A percentile compares a stretch with the other conserved stretches of the same genome.
These are phyloP conservation scores for Rehmannia glutinosa DNA, from an alignment of 257 asterid genomes.

Conservation along the genomic window DNA sequence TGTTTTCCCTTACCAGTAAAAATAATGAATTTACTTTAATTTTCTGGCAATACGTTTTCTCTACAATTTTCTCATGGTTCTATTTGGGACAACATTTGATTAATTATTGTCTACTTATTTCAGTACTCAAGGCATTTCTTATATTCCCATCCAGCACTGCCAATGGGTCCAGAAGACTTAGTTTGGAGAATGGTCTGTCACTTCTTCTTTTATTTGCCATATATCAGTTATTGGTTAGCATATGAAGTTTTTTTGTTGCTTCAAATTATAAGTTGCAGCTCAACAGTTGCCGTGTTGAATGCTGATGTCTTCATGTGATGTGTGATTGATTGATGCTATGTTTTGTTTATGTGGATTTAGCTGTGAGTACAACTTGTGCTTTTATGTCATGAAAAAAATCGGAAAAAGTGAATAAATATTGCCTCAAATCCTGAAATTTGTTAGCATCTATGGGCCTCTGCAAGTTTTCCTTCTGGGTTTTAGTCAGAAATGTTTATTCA, in stretches of 20 bases:
- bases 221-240: neutral
- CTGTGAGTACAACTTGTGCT: neutral
- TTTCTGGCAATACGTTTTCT: neutral
- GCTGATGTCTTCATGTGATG: neutral
- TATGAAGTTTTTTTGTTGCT: neutral
- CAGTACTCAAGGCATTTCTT: constrained; percentile 87
- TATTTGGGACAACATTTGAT: neutral
- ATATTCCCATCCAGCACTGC: constrained; percentile 93
- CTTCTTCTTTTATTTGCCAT: constrained; percentile 17
- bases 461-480: neutral
- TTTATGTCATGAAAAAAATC: neutral
- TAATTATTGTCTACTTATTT: constrained; percentile 12
- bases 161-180: constrained; percentile 93
- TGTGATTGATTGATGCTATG: neutral
- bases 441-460: neutral
- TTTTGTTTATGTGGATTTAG: neutral
- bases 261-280: no score
- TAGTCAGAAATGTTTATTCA: neutral
- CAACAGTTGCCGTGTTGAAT: neutral
- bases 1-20: neutral
- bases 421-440: neutral
- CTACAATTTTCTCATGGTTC: no score
- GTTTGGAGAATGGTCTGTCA: constrained; percentile 89
- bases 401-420: neutral
- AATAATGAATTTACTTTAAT: neutral